Base-by-base conservation (phyloP, 2,329 filamentous ascomycete species). In the Rosellinia necatrix region DNA sequence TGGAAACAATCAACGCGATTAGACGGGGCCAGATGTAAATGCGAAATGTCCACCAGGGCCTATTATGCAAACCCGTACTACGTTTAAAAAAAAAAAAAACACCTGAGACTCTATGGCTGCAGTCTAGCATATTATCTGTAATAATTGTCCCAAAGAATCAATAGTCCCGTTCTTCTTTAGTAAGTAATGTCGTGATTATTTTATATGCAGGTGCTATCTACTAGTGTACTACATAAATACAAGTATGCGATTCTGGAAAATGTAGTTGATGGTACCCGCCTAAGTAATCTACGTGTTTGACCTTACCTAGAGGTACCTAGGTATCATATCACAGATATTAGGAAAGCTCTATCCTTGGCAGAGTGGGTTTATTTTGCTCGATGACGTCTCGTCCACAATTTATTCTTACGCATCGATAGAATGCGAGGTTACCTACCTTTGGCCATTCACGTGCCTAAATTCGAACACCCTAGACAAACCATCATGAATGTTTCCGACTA, bases 341-440 rank as follows among this genome's bases (percentile, higher is more conserved):
- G n/a, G n/a, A n/a, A 30, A 30, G 27, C 27, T 30, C 27, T 30
- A 12, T 12, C 27, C 12, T 35, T 12, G 35, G 15, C 15, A 40
- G 17, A 17, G 46, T 22, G 24, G 49, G 24, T 25, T 30, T 40
- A 30, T 49, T 24, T n/a, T 29, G 27, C 43, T 60, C n/a, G 35
- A 68, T 68, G 66, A 67, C 65, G 64, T 67, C 53, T 40, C 56
- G 54, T 49, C 60, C 60, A 64, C 55, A 54, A 56, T 64, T 64
- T 64, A 42, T 55, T 24, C 25, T 30, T 30, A 40, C 46, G 37
- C 46, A 42, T 46, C 48, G n/a, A n/a, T n/a, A n/a, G n/a, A 19
- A 42, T 48, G 35, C 24, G 38, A 40, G 48, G 49, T 56, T 48
- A 41, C 53, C 53, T 57, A 60, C 47, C 44, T 38, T 17, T 54